Conservation (phyloP, 140 eudicot genomes). For the Bidens hawaiensis region DNA sequence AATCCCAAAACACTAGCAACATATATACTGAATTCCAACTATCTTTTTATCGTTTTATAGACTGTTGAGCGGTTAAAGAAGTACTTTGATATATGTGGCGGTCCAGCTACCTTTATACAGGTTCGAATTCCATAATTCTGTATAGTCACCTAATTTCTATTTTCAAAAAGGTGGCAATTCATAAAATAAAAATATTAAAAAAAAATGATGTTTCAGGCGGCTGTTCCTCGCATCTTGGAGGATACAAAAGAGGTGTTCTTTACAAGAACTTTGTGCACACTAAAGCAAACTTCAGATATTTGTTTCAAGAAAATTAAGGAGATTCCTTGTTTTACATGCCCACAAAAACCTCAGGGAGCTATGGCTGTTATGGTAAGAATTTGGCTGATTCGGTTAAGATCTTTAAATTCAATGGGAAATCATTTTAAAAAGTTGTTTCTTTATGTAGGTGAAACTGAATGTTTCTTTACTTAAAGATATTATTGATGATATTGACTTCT, state of each 20-base stretch:
- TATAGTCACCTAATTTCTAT: constrained; percentile 5
- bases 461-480: constrained; percentile 55
- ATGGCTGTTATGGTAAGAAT: constrained; percentile 73
- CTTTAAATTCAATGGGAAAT: not conserved
- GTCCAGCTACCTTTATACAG: constrained; percentile 94
- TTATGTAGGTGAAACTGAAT: constrained; percentile 42
- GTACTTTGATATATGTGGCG: constrained; percentile 71
- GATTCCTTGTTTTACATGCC: constrained; percentile 69
- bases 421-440: not conserved
- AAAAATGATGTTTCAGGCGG: constrained; percentile 51
- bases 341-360: constrained; percentile 75
- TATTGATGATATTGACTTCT: constrained; percentile 80
- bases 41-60: constrained; percentile 27
- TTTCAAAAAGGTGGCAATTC: not conserved
- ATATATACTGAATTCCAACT: not conserved
- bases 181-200: not conserved
- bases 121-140: constrained; percentile 16
- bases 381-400: not conserved
- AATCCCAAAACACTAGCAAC: not conserved
- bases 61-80: constrained; percentile 69
- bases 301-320: constrained; percentile 59
- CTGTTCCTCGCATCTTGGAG: constrained; percentile 73
- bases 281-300: constrained; percentile 54
- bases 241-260: constrained; percentile 61
- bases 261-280: constrained; percentile 40